These are phyloP conservation scores for Eucalyptus decipiens DNA, from an alignment of 345 rosid species.

Conservation along the genomic window DNA sequence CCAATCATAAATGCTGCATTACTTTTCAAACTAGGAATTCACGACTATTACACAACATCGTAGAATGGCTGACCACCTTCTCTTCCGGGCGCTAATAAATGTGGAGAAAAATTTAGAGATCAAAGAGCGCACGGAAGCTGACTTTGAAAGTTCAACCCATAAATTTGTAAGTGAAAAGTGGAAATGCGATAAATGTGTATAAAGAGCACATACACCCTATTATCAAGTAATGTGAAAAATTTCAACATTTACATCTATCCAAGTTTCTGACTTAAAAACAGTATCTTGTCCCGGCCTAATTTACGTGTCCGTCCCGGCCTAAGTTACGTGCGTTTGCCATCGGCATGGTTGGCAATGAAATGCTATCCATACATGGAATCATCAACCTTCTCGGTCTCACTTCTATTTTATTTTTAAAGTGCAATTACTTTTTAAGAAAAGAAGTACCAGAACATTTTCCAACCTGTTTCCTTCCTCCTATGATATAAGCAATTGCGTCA, in stretches of 20 bases:
- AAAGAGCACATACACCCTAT: background rate
- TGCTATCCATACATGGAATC: background rate
- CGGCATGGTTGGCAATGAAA: background rate
- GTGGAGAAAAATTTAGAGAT: background rate
- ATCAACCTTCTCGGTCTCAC: background rate
- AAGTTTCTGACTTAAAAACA: background rate
- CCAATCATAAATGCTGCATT: background rate
- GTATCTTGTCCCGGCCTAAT: background rate
- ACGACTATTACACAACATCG: background rate
- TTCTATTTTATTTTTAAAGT: background rate
- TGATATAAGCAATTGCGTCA: background rate
- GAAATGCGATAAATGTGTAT: background rate
- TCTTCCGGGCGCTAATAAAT: background rate
- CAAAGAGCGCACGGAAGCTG: background rate
- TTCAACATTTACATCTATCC: background rate
- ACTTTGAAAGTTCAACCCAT: background rate
- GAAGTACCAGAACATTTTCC: background rate
- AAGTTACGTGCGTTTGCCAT: background rate
- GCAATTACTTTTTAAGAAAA: background rate
- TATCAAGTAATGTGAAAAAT: background rate
- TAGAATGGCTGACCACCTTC: background rate
- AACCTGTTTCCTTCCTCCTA: background rate
- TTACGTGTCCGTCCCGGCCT: background rate
- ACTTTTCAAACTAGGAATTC: background rate
- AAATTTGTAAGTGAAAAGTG: fast-evolving